Conservation (phyloP, 2,329 filamentous ascomycete species). For the Coccinonectria pachysandricola region DNA sequence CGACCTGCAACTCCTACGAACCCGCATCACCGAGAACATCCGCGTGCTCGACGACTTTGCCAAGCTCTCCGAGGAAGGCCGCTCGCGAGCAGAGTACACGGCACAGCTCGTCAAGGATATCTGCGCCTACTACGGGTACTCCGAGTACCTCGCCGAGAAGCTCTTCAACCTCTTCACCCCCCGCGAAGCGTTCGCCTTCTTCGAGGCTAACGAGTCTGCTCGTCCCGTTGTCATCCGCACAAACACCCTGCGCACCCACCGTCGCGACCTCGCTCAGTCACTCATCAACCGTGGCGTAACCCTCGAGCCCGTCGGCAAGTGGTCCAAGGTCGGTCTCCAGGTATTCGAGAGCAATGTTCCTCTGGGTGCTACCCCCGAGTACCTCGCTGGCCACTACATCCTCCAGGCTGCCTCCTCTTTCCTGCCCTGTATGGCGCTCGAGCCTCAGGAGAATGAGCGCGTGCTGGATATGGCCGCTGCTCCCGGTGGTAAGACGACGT, state of each 20-base stretch:
- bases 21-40: slow-evolving; percentile 84
- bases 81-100: slow-evolving; percentile 81
- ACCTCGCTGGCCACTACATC: slow-evolving; percentile 95
- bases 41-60: slow-evolving; percentile 84
- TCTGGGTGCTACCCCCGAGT: slow-evolving; percentile 91
- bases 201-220: slow-evolving; percentile 94
- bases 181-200: slow-evolving; percentile 92
- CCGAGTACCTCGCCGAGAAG: slow-evolving; percentile 88
- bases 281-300: slow-evolving; percentile 95
- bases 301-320: slow-evolving; percentile 93
- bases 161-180: slow-evolving; percentile 87
- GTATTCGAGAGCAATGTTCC: slow-evolving; percentile 83
- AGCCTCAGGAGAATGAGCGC: slow-evolving; percentile 85
- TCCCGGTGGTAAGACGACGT: slow-evolving; percentile 91
- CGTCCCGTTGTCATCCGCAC: slow-evolving; percentile 92
- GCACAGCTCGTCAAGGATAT: slow-evolving; percentile 81
- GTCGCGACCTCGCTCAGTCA: slow-evolving; percentile 76
- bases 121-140: slow-evolving; percentile 95
- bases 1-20: slow-evolving; percentile 79
- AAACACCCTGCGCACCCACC: slow-evolving; percentile 76
- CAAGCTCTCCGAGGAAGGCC: slow-evolving; percentile 66
- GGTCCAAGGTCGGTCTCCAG: slow-evolving; percentile 95
- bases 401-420: slow-evolving; percentile 95
- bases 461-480: slow-evolving; percentile 91
- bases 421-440: slow-evolving; percentile 93